These are phyloP conservation scores for Aplosporella prunicola DNA, from an alignment of 2,329 filamentous ascomycete genomes.

Conservation along the genomic window DNA sequence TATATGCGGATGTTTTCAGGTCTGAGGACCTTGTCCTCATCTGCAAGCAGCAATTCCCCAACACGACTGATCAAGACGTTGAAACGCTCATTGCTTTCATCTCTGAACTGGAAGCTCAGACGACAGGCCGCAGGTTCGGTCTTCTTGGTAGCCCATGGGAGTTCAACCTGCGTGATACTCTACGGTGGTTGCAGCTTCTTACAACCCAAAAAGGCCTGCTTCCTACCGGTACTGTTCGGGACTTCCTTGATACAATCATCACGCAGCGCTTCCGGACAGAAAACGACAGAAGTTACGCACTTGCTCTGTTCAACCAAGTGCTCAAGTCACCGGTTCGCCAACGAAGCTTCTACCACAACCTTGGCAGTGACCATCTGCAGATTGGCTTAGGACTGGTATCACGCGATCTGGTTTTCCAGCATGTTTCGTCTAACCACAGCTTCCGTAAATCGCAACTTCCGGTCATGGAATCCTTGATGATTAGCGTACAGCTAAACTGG, in stretches of 20 bases:
- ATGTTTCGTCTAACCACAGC: slow-evolving; percentile 7
- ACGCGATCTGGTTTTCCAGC: slow-evolving; percentile 40
- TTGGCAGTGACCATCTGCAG: slow-evolving; percentile 59
- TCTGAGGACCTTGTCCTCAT: slow-evolving; percentile 74
- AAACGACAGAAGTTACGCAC: slow-evolving; percentile 57
- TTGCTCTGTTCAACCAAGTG: slow-evolving; percentile 50
- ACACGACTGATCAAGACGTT: slow-evolving; percentile 50
- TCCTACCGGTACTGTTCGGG: slow-evolving; percentile 49
- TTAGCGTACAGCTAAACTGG: slow-evolving; percentile 77
- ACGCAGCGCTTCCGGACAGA: slow-evolving; percentile 74
- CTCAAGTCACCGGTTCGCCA: slow-evolving; percentile 4
- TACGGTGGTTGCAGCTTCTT: slow-evolving; percentile 74
- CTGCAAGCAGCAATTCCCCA: slow-evolving; percentile 66
- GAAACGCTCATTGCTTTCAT: slow-evolving; percentile 68
- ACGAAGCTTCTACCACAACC: slow-evolving; percentile 60
- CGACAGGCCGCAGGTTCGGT: slow-evolving; percentile 49
- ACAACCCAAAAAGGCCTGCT: slow-evolving; percentile 53
- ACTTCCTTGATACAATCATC: slow-evolving; percentile 76
- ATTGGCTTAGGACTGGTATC: slow-evolving; percentile 66
- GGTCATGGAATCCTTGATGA: slow-evolving; percentile 75
- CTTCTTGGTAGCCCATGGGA: slow-evolving; percentile 74
- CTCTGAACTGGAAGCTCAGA: slow-evolving; percentile 64
- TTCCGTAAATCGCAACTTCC: slow-evolving; percentile 46
- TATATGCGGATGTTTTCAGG: slow-evolving; percentile 87
- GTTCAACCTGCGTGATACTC: slow-evolving; percentile 83